Conservation (phyloP, 1,139 yeast genomes). For the Taphrina deformans region DNA sequence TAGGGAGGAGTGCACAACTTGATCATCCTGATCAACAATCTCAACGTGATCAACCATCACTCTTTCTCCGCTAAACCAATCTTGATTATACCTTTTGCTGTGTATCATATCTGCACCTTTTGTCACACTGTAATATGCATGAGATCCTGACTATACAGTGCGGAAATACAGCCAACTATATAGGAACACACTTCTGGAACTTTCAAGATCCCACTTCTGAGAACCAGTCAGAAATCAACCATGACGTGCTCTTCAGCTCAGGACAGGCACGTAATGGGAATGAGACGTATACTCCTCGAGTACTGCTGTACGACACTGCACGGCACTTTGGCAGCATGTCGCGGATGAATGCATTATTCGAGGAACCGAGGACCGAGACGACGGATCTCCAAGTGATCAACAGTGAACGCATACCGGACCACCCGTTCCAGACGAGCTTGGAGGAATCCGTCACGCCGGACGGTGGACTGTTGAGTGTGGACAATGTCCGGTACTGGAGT, state of each 20-base stretch:
- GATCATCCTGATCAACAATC: background rate
- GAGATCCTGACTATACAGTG: slow-evolving; percentile 71
- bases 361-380: slow-evolving; percentile 35
- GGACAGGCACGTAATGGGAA: slow-evolving; percentile 48
- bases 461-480: slow-evolving; percentile 42
- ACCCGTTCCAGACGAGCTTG: slow-evolving; percentile 47
- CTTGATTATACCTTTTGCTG: too few species aligned
- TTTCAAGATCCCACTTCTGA: slow-evolving; percentile 67
- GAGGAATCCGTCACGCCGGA: slow-evolving; percentile 52
- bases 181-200: slow-evolving; percentile 76
- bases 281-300: slow-evolving; percentile 74
- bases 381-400: slow-evolving; percentile 44
- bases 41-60: background rate
- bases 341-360: slow-evolving; percentile 41
- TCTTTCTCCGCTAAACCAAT: too few species aligned
- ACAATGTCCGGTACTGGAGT: slow-evolving; percentile 69
- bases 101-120: too few species aligned
- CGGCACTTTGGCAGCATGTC: slow-evolving; percentile 45
- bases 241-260: slow-evolving; percentile 51
- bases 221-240: slow-evolving; percentile 50
- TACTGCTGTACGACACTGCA: slow-evolving; percentile 65
- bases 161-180: slow-evolving; percentile 71
- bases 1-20: background rate
- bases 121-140: slow-evolving; percentile 51
- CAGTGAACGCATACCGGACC: slow-evolving; percentile 60